Base-by-base conservation (phyloP, 345 rosid species). In the Sonneratia caseolaris region DNA sequence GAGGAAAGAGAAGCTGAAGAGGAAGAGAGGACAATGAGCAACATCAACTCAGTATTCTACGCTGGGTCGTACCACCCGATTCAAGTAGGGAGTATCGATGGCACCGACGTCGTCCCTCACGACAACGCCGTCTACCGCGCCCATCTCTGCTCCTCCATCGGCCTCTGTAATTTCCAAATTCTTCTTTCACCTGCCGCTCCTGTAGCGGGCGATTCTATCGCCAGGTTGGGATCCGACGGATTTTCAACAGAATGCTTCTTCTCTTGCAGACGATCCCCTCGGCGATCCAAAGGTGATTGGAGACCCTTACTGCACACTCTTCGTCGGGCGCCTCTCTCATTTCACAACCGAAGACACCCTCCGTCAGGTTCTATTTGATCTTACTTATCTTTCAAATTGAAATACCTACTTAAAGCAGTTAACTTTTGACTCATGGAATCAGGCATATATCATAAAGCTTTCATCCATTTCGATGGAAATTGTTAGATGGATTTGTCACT, bases 31-130 rank as follows among this genome's bases (percentile, higher is more conserved):
- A 47, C 11, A 47, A 47, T 47, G n/a, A 21, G 68, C 48, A 66
- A 68, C 69, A 70, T 80, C 76, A 87, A 83, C 82, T 87, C 82
- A 66, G 99, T 95, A 78, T 95, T 95, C 85, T 89, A 88, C 70
- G 97, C 97, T 3, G 81, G 79, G 16, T 69, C 86, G n/a, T 94
- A 91, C 79, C 99, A 91, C 75, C 98, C 99, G 27, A 92, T 95
- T 75, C 99, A 95, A 74, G 96, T 86, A 0, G 97, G 97, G 4
- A 95, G 97, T 77, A 90, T 95, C 69, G 97, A 95, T 82, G 97
- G 99, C 81, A 92, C 92, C 27, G 98, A 86, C 64, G 70, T 86
- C 74, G 84, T 81, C 36, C 92, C 97, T 40, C 98, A 87, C 70
- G 97, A 91, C 76, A 86, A 86, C 81, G 96, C 75, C 42, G 59